Conservation (phyloP, 768 basidiomycete genomes). For the Serendipita sp. region DNA sequence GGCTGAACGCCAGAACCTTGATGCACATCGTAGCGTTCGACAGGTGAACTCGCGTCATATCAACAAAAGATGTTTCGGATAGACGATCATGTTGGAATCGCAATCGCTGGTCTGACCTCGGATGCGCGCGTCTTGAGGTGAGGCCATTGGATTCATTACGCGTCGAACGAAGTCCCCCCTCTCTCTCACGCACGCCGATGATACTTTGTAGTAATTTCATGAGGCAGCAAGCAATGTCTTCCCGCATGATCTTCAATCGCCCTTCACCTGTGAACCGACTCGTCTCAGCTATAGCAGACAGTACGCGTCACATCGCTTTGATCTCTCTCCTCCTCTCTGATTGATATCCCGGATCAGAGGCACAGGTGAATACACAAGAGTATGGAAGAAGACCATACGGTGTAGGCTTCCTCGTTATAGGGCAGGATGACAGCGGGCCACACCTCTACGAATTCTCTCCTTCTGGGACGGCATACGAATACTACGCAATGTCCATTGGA, state of each 20-base stretch:
- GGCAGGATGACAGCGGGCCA: constrained; percentile 89
- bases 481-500: constrained; percentile 96
- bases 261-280: constrained; percentile 89
- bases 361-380: constrained; percentile 96
- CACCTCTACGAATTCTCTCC: constrained; percentile 98
- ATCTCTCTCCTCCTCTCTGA: neutral
- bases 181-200: neutral
- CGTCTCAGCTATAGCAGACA: constrained; percentile 87
- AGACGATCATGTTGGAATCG: constrained; percentile 99
- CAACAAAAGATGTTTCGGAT: constrained; percentile 99
- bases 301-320: constrained; percentile 25
- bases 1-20: neutral
- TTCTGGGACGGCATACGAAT: constrained; percentile 93
- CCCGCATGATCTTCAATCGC: constrained; percentile 88
- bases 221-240: constrained; percentile 95
- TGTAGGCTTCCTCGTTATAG: constrained; percentile 96
- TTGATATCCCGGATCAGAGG: constrained; percentile 39
- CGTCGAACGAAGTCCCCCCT: constrained; percentile 7
- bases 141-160: neutral
- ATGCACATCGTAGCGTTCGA: constrained; percentile 60
- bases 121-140: constrained; percentile 96
- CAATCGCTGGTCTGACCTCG: constrained; percentile 95
- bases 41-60: constrained; percentile 96
- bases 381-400: constrained; percentile 96
- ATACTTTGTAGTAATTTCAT: constrained; percentile 74